A percentile compares a stretch with the other conserved stretches of the same genome.
Conservation (phyloP, 306 rosid species). For the Astragalus glycyphyllos region DNA sequence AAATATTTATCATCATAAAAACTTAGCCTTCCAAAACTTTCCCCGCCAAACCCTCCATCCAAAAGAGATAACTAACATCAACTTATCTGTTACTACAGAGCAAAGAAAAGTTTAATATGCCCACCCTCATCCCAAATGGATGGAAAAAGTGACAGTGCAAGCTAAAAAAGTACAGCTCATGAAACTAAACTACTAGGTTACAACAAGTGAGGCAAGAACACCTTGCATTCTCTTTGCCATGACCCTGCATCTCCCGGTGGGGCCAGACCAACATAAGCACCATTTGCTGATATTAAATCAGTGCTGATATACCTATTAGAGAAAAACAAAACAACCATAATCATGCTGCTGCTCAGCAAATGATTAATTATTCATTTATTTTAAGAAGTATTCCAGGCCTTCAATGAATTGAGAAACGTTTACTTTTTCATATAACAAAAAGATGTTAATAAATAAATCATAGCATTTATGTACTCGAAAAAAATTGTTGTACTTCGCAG, state of each 20-base stretch:
- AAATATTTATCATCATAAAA: too few relatives aligned
- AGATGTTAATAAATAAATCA: neutral
- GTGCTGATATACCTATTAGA: constrained; percentile 56
- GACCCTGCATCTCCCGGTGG: constrained; percentile 87
- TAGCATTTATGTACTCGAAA: neutral
- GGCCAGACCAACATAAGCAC: constrained; percentile 85
- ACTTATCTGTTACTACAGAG: constrained; percentile 21
- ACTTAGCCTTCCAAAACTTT: too few relatives aligned
- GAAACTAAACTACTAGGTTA: constrained; percentile 43
- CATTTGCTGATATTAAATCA: constrained; percentile 54
- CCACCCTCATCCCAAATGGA: constrained; percentile 8
- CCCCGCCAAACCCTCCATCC: too few relatives aligned
- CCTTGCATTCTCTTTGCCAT: constrained; percentile 95
- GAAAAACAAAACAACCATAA: constrained; percentile 41
- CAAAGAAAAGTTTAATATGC: constrained; percentile 5
- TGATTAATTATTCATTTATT: constrained; percentile 28
- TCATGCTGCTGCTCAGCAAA: constrained; percentile 19
- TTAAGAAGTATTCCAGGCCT: neutral
- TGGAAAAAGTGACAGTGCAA: constrained; percentile 10
- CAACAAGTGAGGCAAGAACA: constrained; percentile 40
- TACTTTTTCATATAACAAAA: neutral
- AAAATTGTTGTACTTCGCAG: constrained; percentile 4
- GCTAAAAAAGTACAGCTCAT: constrained; percentile 20
- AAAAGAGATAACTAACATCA: constrained; percentile 2
- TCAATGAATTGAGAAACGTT: neutral